Evolutionary conservation across 805 yeast genomes (phyloP), one percentile per base, ranked within the genome.

Genomic region (Ogataea thermomethanolica): DNA sequence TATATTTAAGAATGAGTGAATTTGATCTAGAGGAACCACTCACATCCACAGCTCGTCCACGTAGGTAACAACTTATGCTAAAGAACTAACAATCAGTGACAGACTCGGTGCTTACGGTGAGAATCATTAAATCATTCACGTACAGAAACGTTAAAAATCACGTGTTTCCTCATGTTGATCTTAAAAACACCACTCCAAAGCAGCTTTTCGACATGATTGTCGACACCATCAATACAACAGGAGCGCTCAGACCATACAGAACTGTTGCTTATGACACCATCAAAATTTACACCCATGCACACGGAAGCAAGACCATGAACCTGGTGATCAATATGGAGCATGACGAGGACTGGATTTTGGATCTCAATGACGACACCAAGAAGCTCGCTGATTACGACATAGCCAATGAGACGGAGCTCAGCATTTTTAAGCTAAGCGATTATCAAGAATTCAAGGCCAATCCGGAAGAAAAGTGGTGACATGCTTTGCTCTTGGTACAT

Each of bases 201-300:
- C 77, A 79, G 50, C 66, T 93, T 14, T 70, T 82, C 25, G 79
- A 76, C 13, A 68, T 66, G 44, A 67, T 82, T 8, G 51, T 67
- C 29, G 50, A 71, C 4, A 59, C 62, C 8, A 72, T 77, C 35
- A 61, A 65, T n/a, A 57, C 57, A 1, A 74, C 82, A 4, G 88
- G 93, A 6, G 79, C 77, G 0, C 76, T 81, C 44, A 73, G 96
- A 54, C 95, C 98, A 2, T 90, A 79, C 62, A 73, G 97, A 55
- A 84, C 73, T 45, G 85, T 86, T 8, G 69, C 64, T 0, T 84
- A 79, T 48, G 85, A 91, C 56, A 70, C 90, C 0, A 60, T 91
- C 41, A 93, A 93, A 62, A 73, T 93, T 6, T 93, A 93, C 65
- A 84, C 96, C 22, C 89, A 88, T 58, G 98, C 99, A 0, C 98